Conservation (phyloP, 441 rosid genomes). For the Viola pubescens region DNA sequence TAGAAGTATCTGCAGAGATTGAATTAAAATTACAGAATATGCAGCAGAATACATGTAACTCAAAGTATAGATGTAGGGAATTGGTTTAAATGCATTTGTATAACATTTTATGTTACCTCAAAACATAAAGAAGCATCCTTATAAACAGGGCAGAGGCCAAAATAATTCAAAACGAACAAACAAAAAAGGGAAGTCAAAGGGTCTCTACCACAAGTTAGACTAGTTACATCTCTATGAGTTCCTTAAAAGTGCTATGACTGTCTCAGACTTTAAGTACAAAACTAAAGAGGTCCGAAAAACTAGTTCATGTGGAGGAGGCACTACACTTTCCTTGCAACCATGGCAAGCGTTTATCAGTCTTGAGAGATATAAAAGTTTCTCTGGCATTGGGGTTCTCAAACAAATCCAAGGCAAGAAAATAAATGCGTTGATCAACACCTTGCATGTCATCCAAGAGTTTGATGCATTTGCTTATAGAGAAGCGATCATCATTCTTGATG, state of each 20-base stretch:
- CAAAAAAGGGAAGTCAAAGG: constrained; percentile 1
- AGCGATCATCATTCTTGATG: constrained; percentile 56
- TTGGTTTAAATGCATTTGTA: constrained; percentile 9
- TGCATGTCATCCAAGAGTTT: constrained; percentile 73
- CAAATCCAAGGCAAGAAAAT: constrained; percentile 73
- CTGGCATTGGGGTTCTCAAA: constrained; percentile 66
- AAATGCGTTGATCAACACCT: constrained; percentile 67
- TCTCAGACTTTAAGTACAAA: constrained; percentile 15
- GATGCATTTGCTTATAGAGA: constrained; percentile 83
- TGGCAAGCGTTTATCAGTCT: constrained; percentile 59
- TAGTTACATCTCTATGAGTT: constrained; percentile 25
- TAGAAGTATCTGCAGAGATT: constrained; percentile 41
- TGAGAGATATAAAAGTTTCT: constrained; percentile 64
- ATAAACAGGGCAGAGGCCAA: neutral
- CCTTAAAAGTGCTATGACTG: constrained; percentile 6
- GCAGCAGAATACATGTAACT: constrained; percentile 17
- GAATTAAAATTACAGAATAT: constrained; percentile 26
- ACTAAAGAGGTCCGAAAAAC: constrained; percentile 5
- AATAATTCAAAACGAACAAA: constrained; percentile 1
- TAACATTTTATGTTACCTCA: neutral
- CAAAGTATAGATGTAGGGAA: constrained; percentile 1
- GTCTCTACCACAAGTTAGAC: constrained; percentile 19
- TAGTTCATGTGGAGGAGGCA: constrained; percentile 28
- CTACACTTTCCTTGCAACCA: constrained; percentile 69
- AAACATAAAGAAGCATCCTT: neutral